phyloP scores from a whole-genome alignment of 1,139 yeast species.

The Geotrichum reessii region DNA sequence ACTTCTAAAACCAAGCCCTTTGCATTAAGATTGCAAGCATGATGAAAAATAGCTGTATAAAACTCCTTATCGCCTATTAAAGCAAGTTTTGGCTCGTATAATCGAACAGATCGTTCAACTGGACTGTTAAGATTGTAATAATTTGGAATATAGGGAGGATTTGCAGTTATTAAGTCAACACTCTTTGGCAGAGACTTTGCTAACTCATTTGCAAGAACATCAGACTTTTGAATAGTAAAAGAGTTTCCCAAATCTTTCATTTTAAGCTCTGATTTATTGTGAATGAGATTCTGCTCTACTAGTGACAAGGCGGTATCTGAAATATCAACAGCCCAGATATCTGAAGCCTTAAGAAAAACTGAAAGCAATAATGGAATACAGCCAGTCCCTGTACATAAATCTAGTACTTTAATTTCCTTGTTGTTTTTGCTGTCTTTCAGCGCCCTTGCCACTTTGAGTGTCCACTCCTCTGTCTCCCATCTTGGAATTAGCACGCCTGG shows the following conservation, averaged over 20 bases:
- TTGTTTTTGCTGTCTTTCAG: constrained; percentile 24
- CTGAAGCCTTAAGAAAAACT: constrained; percentile 20
- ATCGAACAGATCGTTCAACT: constrained; percentile 55
- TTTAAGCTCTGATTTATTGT: constrained; percentile 14
- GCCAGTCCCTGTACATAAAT: constrained; percentile 88
- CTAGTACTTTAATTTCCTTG: constrained; percentile 42
- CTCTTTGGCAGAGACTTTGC: neutral
- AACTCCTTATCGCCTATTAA: constrained; percentile 71
- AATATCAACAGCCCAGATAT: constrained; percentile 54
- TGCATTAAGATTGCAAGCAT: constrained; percentile 41
- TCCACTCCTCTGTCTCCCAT: constrained; percentile 97
- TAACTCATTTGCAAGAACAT: constrained; percentile 24
- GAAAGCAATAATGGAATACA: constrained; percentile 61
- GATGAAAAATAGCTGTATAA: constrained; percentile 50
- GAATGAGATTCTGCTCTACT: constrained; percentile 43
- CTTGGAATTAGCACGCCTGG: constrained; percentile 79
- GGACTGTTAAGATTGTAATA: constrained; percentile 36
- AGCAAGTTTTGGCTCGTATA: constrained; percentile 73
- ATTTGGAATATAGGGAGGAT: constrained; percentile 81
- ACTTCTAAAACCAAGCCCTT: constrained; percentile 45
- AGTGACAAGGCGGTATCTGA: constrained; percentile 50
- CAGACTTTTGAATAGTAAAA: constrained; percentile 16
- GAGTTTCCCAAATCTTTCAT: neutral
- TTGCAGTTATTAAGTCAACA: constrained; percentile 59
- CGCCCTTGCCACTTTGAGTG: constrained; percentile 39